phyloP scores from a whole-genome alignment of 768 basidiomycete species.

The Phanerodontia chrysosporium region DNA sequence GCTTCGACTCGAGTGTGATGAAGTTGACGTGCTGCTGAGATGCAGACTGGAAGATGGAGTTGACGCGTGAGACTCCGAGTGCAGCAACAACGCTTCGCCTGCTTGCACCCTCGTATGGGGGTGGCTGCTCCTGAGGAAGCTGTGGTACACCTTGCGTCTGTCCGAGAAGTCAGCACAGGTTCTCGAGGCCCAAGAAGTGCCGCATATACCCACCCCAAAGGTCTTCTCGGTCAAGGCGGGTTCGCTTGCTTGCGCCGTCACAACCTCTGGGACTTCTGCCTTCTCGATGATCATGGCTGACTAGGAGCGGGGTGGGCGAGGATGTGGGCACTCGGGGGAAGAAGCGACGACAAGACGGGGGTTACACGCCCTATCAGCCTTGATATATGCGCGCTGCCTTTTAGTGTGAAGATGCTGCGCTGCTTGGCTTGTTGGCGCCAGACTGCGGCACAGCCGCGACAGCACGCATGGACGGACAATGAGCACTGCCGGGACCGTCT shows the following conservation, averaged over 20 bases:
- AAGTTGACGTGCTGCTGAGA: conserved; percentile 23
- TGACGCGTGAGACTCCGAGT: not conserved
- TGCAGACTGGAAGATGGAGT: conserved; percentile 18
- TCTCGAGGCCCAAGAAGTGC: not conserved
- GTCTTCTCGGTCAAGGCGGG: not conserved
- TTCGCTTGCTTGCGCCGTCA: not conserved
- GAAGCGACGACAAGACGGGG: not conserved
- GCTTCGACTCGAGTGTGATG: conserved; percentile 21
- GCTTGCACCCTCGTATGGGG: conserved; percentile 13
- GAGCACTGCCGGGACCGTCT: no score
- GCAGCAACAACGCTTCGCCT: not conserved
- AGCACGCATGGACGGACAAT: not conserved
- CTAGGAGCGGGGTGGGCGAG: not conserved
- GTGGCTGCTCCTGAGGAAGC: conserved; percentile 8
- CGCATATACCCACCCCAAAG: not conserved
- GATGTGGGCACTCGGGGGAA: not conserved
- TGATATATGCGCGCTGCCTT: not conserved
- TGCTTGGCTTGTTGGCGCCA: not conserved
- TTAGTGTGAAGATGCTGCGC: not conserved
- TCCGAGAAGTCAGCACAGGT: not conserved
- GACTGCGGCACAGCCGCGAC: not conserved
- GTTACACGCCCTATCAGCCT: not conserved
- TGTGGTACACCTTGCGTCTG: not conserved
- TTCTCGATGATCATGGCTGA: not conserved
- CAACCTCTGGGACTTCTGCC: not conserved